A percentile compares a stretch with the other conserved stretches of the same genome.
phyloP scores from a whole-genome alignment of 495 filamentous ascomycete genomes.

The Penicillium malachiteum region DNA sequence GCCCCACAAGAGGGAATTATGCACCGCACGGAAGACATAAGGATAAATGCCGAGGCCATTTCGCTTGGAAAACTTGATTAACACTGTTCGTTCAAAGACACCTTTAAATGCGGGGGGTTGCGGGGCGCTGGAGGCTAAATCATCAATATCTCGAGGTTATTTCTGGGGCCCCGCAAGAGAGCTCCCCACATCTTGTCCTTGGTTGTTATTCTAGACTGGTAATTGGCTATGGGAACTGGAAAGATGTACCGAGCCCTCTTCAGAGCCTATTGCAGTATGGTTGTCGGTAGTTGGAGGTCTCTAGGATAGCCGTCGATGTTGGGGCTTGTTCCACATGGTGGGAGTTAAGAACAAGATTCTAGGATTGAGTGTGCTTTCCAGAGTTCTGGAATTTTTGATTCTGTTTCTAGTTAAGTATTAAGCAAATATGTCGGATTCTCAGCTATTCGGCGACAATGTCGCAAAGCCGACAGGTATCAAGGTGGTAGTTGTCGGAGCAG shows the following conservation, averaged over 20 bases:
- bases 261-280: background rate
- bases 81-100: background rate
- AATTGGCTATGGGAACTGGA: constrained; percentile 10
- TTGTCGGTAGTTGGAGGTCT: constrained; percentile 10
- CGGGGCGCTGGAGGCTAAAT: constrained; percentile 6
- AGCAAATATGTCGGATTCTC: background rate
- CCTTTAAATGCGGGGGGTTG: constrained; percentile 13
- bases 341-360: background rate
- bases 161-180: constrained; percentile 12
- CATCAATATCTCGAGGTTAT: background rate
- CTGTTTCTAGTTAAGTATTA: background rate
- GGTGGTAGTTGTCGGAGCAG: constrained; percentile 59
- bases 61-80: background rate
- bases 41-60: background rate
- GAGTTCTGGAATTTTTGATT: background rate
- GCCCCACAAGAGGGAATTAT: background rate
- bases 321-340: constrained; percentile 12
- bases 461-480: constrained; percentile 47
- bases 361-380: background rate
- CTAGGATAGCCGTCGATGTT: background rate
- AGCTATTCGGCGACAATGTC: background rate
- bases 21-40: background rate
- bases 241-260: constrained; percentile 11
- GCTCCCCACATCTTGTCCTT: constrained; percentile 10
- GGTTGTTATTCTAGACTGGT: background rate